Conservation (phyloP, 148 eudicot genomes). For the Persicaria maculosa region DNA sequence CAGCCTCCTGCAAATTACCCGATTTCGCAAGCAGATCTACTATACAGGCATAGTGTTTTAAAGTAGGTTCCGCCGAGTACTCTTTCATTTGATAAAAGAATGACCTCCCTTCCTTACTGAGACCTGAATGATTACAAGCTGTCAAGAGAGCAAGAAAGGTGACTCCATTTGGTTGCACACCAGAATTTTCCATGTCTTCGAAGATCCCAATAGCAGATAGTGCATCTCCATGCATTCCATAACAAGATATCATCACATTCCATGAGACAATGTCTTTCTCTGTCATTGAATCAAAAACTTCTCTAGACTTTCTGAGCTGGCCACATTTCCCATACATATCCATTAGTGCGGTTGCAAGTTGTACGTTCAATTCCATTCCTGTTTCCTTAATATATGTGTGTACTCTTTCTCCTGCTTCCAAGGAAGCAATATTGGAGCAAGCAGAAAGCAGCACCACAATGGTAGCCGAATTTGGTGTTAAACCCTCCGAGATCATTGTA, state of each 20-base stretch:
- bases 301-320: conserved; percentile 40
- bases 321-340: conserved; percentile 88
- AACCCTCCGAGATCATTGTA: conserved; percentile 42
- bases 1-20: conserved; percentile 60
- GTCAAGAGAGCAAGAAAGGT: conserved; percentile 60
- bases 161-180: conserved; percentile 44
- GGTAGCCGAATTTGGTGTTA: conserved; percentile 44
- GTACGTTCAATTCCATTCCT: conserved; percentile 30
- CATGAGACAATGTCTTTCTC: conserved; percentile 54
- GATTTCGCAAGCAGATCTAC: conserved; percentile 66
- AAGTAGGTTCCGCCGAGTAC: conserved; percentile 35
- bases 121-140: conserved; percentile 57
- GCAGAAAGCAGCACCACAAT: conserved; percentile 50
- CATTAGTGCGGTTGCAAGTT: conserved; percentile 53
- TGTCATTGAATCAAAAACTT: conserved; percentile 43
- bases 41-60: conserved; percentile 66
- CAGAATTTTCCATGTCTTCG: conserved; percentile 41
- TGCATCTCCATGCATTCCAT: conserved; percentile 67
- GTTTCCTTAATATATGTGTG: conserved; percentile 41
- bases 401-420: conserved; percentile 42
- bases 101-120: conserved; percentile 44
- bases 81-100: conserved; percentile 42
- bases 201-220: conserved; percentile 43
- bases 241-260: conserved; percentile 78
- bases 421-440: conserved; percentile 46